phyloP scores from a whole-genome alignment of 2,329 filamentous ascomycete species.

The Penicillium brasilianum region DNA sequence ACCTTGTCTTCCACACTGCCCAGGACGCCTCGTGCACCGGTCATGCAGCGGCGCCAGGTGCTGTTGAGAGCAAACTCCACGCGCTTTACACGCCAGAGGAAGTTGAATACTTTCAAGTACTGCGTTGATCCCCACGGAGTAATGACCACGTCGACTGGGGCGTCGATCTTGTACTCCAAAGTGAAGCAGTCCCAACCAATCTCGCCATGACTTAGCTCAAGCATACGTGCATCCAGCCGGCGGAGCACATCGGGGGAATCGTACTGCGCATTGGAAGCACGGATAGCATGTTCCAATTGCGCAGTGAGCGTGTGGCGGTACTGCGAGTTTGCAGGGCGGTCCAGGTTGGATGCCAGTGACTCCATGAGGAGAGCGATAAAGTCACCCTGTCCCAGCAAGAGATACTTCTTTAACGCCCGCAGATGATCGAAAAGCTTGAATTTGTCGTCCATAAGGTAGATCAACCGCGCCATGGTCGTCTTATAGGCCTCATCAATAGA shows the following conservation, averaged over 20 bases:
- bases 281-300: conserved; percentile 96
- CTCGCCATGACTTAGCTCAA: conserved; percentile 93
- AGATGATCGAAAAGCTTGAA: conserved; percentile 95
- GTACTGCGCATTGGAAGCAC: conserved; percentile 95
- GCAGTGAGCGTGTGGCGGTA: conserved; percentile 96
- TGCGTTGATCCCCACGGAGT: conserved; percentile 95
- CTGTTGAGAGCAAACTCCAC: conserved; percentile 92
- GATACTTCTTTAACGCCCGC: conserved; percentile 88
- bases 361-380: conserved; percentile 98
- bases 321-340: conserved; percentile 93
- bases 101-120: conserved; percentile 99
- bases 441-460: conserved; percentile 90
- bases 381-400: conserved; percentile 92
- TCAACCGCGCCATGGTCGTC: conserved; percentile 93
- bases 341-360: conserved; percentile 87
- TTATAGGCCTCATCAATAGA: conserved; percentile 98
- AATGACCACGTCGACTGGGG: conserved; percentile 94
- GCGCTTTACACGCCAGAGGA: conserved; percentile 96
- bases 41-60: conserved; percentile 96
- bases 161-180: conserved; percentile 96
- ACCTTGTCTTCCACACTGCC: conserved; percentile 75
- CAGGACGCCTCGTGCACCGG: conserved; percentile 87
- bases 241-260: conserved; percentile 90
- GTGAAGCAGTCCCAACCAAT: conserved; percentile 99
- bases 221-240: conserved; percentile 94